Conservation (phyloP, 305 asterid species). For the Fraxinus paxiana region DNA sequence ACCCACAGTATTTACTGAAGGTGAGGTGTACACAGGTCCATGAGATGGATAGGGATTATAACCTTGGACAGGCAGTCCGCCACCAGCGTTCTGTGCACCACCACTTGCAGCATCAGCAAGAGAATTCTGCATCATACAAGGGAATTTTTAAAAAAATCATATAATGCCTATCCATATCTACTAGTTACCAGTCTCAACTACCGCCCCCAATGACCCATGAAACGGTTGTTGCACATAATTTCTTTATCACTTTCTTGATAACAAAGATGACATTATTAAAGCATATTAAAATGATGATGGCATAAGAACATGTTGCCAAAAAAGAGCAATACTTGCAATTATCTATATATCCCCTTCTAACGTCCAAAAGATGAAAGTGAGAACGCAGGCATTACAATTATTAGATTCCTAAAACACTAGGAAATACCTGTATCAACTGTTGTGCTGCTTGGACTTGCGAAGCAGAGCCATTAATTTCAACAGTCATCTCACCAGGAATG, state of each 20-base stretch:
- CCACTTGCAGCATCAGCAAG: slow-evolving; percentile 52
- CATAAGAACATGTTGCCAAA: not conserved
- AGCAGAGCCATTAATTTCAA: slow-evolving; percentile 77
- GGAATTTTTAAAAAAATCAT: not conserved
- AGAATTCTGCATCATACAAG: slow-evolving; percentile 39
- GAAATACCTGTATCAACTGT: slow-evolving; percentile 71
- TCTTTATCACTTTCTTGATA: not conserved
- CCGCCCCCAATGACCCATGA: not conserved
- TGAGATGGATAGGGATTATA: slow-evolving; percentile 49
- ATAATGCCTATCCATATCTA: not conserved
- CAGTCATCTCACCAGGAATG: slow-evolving; percentile 77
- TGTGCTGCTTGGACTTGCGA: slow-evolving; percentile 81
- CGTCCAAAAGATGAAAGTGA: not conserved
- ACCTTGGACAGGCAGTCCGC: slow-evolving; percentile 47
- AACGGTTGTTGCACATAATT: not conserved
- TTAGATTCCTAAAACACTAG: not conserved
- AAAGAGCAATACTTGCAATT: not conserved
- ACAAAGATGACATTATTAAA: not conserved
- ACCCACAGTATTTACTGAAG: slow-evolving; percentile 35
- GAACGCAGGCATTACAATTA: not conserved
- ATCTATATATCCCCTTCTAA: not conserved
- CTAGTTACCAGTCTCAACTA: not conserved
- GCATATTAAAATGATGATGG: not conserved
- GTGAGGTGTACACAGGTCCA: slow-evolving; percentile 37
- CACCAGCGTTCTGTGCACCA: slow-evolving; percentile 36